Percentiles rank a stretch among this genome's conserved stretches.
These are phyloP conservation scores for Fagus crenata DNA, from an alignment of 306 rosid genomes.

Conservation along the genomic window DNA sequence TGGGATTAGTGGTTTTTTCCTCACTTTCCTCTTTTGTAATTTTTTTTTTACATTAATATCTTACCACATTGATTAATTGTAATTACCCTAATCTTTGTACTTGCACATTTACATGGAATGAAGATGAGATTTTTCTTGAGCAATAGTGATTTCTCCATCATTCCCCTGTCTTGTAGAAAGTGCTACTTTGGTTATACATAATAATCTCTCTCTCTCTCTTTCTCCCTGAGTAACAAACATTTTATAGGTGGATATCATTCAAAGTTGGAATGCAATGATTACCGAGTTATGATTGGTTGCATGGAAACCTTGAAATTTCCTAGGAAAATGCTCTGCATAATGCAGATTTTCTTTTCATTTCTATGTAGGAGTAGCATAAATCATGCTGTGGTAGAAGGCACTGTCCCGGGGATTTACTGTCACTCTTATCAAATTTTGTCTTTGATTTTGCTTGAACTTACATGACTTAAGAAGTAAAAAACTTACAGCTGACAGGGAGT, in stretches of 20 bases:
- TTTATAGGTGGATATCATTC: neutral
- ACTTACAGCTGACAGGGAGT: too few species aligned
- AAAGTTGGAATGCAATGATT: neutral
- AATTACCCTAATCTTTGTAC: constrained; percentile 18
- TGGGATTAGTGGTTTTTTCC: constrained; percentile 12
- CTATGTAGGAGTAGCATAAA: too few species aligned
- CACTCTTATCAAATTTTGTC: too few species aligned
- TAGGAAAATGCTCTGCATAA: neutral
- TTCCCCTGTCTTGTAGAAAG: neutral
- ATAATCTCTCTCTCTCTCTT: neutral
- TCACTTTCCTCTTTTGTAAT: neutral
- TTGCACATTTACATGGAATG: constrained; percentile 20
- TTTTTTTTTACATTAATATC: neutral
- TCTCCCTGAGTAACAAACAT: neutral
- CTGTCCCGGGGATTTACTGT: too few species aligned
- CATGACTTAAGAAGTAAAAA: too few species aligned
- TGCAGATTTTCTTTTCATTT: too few species aligned
- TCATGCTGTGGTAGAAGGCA: too few species aligned
- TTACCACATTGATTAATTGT: neutral
- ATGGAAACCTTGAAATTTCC: neutral
- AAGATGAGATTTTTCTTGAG: neutral
- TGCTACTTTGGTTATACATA: neutral
- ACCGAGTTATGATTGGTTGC: neutral
- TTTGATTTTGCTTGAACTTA: too few species aligned
- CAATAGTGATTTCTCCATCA: neutral